These are phyloP conservation scores for Talaromyces nanjingensis DNA, from an alignment of 495 filamentous ascomycete genomes.

Conservation along the genomic window DNA sequence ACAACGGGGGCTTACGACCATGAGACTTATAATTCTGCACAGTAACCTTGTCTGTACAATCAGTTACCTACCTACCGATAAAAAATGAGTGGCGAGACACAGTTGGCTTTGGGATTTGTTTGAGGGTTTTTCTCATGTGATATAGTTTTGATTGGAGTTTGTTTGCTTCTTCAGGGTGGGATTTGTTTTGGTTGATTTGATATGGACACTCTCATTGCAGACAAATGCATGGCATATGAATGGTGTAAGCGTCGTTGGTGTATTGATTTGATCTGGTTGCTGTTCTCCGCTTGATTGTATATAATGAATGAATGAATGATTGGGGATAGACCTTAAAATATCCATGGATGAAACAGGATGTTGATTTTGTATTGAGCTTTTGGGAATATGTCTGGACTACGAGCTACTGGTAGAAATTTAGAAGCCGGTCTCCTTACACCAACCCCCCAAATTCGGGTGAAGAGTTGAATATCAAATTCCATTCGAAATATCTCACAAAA, in stretches of 20 bases:
- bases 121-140: not conserved
- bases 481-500: too few species aligned
- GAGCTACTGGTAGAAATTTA: too few species aligned
- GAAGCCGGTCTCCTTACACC: too few species aligned
- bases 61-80: not conserved
- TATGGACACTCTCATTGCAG: not conserved
- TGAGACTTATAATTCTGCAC: not conserved
- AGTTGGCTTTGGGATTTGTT: not conserved
- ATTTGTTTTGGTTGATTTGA: not conserved
- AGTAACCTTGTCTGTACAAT: not conserved
- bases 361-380: too few species aligned
- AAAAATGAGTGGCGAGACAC: not conserved
- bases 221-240: slow-evolving; percentile 3
- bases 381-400: too few species aligned
- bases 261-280: not conserved
- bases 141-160: not conserved
- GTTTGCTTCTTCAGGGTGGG: too few species aligned
- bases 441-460: too few species aligned
- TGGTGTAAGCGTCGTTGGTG: not conserved
- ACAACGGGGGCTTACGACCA: not conserved
- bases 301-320: slow-evolving; percentile 2
- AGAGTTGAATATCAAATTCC: too few species aligned
- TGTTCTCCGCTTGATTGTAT: not conserved
- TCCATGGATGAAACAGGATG: not conserved
- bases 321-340: not conserved